Base-by-base conservation (phyloP, 768 basidiomycete species). In the Mycena amicta region DNA sequence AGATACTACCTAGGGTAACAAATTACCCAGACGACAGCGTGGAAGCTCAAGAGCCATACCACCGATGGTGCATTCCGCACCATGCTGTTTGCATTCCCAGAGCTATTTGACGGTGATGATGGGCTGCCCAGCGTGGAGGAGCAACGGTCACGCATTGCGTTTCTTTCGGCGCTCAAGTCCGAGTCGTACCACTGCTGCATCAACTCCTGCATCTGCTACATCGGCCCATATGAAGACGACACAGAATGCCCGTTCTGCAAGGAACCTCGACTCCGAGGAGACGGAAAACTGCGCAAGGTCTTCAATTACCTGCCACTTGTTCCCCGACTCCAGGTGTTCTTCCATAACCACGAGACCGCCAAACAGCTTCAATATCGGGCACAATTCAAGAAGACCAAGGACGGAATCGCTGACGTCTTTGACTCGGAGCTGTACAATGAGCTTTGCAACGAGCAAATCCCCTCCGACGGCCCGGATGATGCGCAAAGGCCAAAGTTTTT, bases 261-360 rank as follows among this genome's bases (percentile, higher is more conserved):
- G 0, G 65, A 68, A 47, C 12, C 72, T 16, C 69, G 73, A 1
- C 70, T 45, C 43, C 45, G 66, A 33, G 0, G 53, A 8, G 28
- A 53, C 27, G 68, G 68, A 0, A 63, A 60, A 20, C 66, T 76
- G 0, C 57, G 67, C 0, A 66, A 62, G 30, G 49, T 52, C 2
- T 80, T 77, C 60, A 55, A 57, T 2, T 80, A 80, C 57, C 50
- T 81, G 15, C 77, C 77, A 1, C 54, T 80, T n/a, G 75, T 74
- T 31, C 75, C 72, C 0, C 73, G 71, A 1, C 72, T 81, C 13
- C 52, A 65, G 29, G 70, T 65, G 3, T 61, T 61, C 30, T 72
- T 66, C 26, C 53, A 57, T 2, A 71, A 65, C 43, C 20, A 12
- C 0, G 26, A 50, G 2, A 60, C 55, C 46, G 70, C 70, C 0